phyloP scores from a whole-genome alignment of 2,329 filamentous ascomycete species.

The Ramularia endophylla region DNA sequence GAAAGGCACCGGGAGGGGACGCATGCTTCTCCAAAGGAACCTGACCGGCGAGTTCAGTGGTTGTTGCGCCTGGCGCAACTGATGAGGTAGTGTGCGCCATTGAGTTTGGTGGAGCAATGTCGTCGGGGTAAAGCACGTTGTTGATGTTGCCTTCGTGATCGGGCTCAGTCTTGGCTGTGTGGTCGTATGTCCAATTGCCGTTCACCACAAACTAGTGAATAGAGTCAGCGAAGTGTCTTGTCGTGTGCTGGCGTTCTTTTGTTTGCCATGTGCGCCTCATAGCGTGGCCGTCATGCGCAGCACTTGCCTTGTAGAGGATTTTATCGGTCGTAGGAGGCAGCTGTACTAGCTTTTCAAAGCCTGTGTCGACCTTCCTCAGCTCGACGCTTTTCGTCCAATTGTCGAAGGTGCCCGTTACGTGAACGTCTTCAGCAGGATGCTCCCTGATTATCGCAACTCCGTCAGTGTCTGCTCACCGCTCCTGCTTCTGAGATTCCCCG shows the following conservation, averaged over 20 bases:
- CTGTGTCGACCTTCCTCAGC: constrained; percentile 67
- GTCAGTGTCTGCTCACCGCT: constrained; percentile 14
- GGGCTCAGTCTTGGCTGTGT: constrained; percentile 71
- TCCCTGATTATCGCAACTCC: constrained; percentile 54
- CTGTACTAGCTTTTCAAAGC: constrained; percentile 74
- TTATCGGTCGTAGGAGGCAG: constrained; percentile 60
- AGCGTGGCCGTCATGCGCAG: too few species aligned
- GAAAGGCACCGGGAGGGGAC: constrained; percentile 60
- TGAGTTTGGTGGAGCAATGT: constrained; percentile 54
- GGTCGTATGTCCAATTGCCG: constrained; percentile 81
- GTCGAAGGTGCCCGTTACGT: constrained; percentile 94
- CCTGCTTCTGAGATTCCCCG: constrained; percentile 1
- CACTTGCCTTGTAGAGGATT: constrained; percentile 97
- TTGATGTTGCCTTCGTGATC: constrained; percentile 83
- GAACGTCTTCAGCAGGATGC: constrained; percentile 77
- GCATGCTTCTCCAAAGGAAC: constrained; percentile 50
- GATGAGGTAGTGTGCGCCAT: constrained; percentile 52
- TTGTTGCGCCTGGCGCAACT: constrained; percentile 64
- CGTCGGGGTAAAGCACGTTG: constrained; percentile 76
- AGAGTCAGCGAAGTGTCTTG: too few species aligned
- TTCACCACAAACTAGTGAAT: constrained; percentile 81
- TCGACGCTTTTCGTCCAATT: constrained; percentile 83
- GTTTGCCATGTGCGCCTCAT: constrained; percentile 5
- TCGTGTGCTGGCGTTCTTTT: not conserved
- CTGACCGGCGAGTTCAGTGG: constrained; percentile 61